Base-by-base conservation (phyloP, 2,329 filamentous ascomycete genomes). In the Talaromyces sp. region DNA sequence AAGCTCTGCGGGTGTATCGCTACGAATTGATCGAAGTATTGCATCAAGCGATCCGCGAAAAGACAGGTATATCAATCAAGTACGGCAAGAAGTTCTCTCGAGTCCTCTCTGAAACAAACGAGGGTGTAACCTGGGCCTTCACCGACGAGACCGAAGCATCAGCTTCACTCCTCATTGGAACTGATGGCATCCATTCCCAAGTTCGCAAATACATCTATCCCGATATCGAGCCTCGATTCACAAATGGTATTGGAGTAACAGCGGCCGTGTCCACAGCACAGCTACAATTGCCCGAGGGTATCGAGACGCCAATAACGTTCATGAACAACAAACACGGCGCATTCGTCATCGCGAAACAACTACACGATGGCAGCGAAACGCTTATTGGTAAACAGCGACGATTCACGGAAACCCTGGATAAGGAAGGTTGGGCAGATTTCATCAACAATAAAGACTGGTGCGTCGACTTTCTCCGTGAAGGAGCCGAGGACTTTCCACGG, bases 131-230 rank as follows among this genome's bases (percentile, higher is more conserved):
- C 0, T 84, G 82, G 68, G 75, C 76, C 9, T 84, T 87, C 61
- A 73, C 73, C 0, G 81, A 86, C 62, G 83, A 82, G 0, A 76
- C 77, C 0, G 74, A 70, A 0, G 75, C 69, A 1, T 72, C 69
- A 0, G 82, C 83, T 0, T 69, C 74, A 1, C 70, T 85, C 9
- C 78, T 89, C 0, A 76, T 88, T 14, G 86, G 85, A 0, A 83
- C 85, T 0, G 86, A 89, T 66, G 86, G 86, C 0, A 88, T 88
- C 59, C 84, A 88, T 70, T 87, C 85, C 0, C 77, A 75, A 0
- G 83, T 88, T 0, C 80, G 85, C 3, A 78, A 75, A 3, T 81
- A 86, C 49, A 74, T 89, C 0, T 78, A 83, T 54, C 83, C 85
- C 0, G 77, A 81, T 0, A 68, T 84, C 0, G 71, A 79, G 39